Conservation (phyloP, 1,284 basidiomycete species). For the Ceratobasidium sp. region DNA sequence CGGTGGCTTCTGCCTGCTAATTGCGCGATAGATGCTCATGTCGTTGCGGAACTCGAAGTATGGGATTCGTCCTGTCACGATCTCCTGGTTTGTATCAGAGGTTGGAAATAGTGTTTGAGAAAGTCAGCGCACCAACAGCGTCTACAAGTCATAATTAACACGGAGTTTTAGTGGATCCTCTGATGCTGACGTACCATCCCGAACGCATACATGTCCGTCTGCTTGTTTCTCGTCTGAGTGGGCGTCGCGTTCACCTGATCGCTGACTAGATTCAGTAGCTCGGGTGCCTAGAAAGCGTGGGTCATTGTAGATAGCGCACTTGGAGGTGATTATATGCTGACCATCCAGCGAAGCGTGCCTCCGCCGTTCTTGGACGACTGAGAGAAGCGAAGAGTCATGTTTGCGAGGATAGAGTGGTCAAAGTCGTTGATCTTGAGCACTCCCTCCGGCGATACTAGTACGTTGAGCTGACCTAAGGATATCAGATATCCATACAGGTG, state of each 20-base stretch:
- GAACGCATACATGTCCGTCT: neutral
- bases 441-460: neutral
- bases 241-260: neutral
- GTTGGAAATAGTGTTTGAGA: too few species aligned
- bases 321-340: too few species aligned
- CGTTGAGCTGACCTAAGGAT: neutral
- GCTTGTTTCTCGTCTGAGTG: neutral
- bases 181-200: neutral
- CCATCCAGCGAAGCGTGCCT: neutral
- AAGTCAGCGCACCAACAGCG: too few species aligned
- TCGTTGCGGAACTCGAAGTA: too few species aligned
- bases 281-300: neutral
- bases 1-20: too few species aligned
- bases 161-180: too few species aligned
- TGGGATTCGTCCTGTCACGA: too few species aligned
- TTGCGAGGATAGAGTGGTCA: neutral
- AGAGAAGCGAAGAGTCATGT: neutral
- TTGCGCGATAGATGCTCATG: too few species aligned
- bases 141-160: too few species aligned
- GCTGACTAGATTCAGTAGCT: neutral
- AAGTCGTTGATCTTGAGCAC: neutral
- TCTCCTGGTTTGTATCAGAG: too few species aligned
- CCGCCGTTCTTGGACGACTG: neutral
- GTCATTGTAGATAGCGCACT: too few species aligned
- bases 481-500: neutral